Evolutionary conservation across 768 basidiomycete species (phyloP).

Genomic region (Tylopilus vinaceipallidus): DNA sequence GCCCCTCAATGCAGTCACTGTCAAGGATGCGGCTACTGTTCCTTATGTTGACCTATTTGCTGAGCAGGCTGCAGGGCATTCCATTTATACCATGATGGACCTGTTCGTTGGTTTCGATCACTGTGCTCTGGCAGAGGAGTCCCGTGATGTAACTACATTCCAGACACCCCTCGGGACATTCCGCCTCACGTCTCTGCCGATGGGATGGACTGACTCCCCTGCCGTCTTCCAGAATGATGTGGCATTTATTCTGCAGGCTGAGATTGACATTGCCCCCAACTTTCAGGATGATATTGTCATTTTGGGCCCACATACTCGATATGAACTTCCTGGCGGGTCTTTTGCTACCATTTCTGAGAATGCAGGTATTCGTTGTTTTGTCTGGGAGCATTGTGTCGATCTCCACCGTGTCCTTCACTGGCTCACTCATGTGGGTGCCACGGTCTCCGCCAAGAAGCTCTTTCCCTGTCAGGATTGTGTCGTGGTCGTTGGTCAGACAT

Average conservation of each 20-base stretch:
- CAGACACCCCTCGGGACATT: too few species aligned
- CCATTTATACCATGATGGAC: background rate
- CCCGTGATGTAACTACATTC: slow-evolving; percentile 42
- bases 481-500: too few species aligned
- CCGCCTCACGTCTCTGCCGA: too few species aligned
- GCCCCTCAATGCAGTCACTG: too few species aligned
- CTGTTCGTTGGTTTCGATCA: background rate
- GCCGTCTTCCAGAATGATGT: slow-evolving; percentile 41
- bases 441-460: too few species aligned
- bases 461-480: too few species aligned
- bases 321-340: slow-evolving; percentile 16
- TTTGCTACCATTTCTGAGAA: slow-evolving; percentile 15
- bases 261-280: slow-evolving; percentile 36
- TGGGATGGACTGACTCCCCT: too few species aligned
- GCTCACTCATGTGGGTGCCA: too few species aligned
- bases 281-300: slow-evolving; percentile 43
- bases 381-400: too few species aligned
- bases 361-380: slow-evolving; percentile 2
- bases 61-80: slow-evolving; percentile 10
- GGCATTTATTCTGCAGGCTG: slow-evolving; percentile 35
- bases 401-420: too few species aligned
- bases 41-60: slow-evolving; percentile 16
- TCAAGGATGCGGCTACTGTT: slow-evolving; percentile 8
- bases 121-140: background rate
- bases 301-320: slow-evolving; percentile 36